phyloP scores from a whole-genome alignment of 768 basidiomycete genomes.

The Auriscalpium orientale region DNA sequence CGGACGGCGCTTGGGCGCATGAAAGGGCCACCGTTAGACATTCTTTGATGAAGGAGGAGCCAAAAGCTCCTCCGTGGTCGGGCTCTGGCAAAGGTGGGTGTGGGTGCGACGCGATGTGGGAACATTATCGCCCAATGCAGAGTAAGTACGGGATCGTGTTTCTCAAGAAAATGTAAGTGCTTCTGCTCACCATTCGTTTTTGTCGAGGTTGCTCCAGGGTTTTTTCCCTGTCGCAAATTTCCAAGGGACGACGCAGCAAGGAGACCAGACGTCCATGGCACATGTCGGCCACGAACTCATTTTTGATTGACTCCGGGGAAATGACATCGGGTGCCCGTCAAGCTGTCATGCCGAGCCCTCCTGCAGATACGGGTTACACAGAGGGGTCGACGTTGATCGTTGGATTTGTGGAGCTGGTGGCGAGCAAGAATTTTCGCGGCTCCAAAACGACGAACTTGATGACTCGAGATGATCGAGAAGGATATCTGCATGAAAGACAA shows the following conservation, averaged over 20 bases:
- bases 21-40: conserved; percentile 82
- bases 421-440: conserved; percentile 94
- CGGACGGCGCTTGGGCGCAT: conserved; percentile 75
- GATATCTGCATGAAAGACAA: conserved; percentile 56
- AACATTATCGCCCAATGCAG: conserved; percentile 95
- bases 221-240: conserved; percentile 96
- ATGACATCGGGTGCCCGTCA: conserved; percentile 99
- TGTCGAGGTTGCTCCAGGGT: conserved; percentile 98
- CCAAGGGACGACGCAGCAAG: conserved; percentile 96
- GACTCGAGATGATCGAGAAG: conserved; percentile 79
- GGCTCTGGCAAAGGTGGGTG: conserved; percentile 93
- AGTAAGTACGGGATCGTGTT: conserved; percentile 10
- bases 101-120: conserved; percentile 96
- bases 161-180: neutral
- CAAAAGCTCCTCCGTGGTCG: conserved; percentile 82
- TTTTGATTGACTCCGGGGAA: conserved; percentile 98
- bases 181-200: conserved; percentile 82
- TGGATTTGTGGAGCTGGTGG: conserved; percentile 77
- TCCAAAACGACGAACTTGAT: conserved; percentile 96
- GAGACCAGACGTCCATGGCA: conserved; percentile 97
- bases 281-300: conserved; percentile 81
- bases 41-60: conserved; percentile 89
- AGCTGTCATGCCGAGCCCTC: conserved; percentile 39
- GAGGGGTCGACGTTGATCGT: conserved; percentile 52
- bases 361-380: conserved; percentile 27